Base-by-base conservation (phyloP, 768 basidiomycete genomes). In the Pleurotus giganteus region DNA sequence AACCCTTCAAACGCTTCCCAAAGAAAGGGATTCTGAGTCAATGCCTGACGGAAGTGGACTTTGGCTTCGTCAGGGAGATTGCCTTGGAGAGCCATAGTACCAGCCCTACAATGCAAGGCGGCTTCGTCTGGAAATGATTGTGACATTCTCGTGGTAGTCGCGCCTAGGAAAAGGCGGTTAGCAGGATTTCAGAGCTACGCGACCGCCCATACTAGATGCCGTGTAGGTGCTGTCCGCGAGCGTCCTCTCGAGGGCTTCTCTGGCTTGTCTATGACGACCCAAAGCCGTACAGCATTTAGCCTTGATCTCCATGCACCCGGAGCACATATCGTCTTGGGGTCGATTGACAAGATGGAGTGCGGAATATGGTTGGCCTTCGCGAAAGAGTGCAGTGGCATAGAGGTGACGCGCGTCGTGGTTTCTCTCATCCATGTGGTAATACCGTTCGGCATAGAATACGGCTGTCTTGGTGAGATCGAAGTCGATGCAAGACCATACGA, bases 1-100 rank as follows among this genome's bases (percentile, higher is more conserved):
- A 97, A 69, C 0, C 91, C 93, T 64, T 94, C 91, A 63, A 94
- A 89, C 4, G 94, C 94, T 67, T 97, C 94, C 93, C 93, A 96
- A 52, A 94, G 71, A 66, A 91, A 81, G 28, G 91, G 90, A 65
- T 92, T 86, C 44, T 85, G 66, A 12, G 74, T 67, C 57, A 97
- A 75, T 24, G 92, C 89, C 56, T 85, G 81, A 43, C 78, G 77
- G 68, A 88, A 95, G 64, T 84, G 86, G 52, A 71, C 64, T 23
- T 78, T 74, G n/a, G 94, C 94, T 60, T 83, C 81, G 52, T 88
- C 85, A 2, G 80, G 80, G 56, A 89, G 78, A 67, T 93, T 91
- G 46, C 88, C 91, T 69, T 87, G 90, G 65, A 86, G 63, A 28
- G 92, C 90, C 69, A 86, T 81, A 34, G 74, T 79, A 37, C 92